phyloP scores from a whole-genome alignment of 2,329 filamentous ascomycete species.

The Verticillium longisporum region DNA sequence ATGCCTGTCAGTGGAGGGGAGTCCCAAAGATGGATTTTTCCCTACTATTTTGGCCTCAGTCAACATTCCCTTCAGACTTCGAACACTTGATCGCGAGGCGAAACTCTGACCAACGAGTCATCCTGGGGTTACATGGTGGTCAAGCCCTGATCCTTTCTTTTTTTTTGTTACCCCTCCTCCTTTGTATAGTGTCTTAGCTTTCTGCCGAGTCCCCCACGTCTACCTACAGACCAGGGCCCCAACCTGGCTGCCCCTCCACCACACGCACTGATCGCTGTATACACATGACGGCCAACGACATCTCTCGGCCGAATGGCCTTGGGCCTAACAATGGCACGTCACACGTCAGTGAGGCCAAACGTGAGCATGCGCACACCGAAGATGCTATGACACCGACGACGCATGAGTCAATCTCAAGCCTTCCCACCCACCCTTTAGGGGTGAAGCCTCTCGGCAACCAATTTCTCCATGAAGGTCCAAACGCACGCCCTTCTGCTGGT shows the following conservation, averaged over 20 bases:
- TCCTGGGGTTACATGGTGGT: neutral
- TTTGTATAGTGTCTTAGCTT: neutral
- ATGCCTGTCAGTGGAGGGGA: neutral
- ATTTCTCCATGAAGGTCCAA: conserved; percentile 56
- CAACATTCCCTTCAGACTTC: neutral
- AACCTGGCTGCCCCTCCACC: neutral
- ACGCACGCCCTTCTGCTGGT: conserved; percentile 62
- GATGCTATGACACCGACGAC: neutral
- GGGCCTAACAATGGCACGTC: neutral
- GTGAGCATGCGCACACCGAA: neutral
- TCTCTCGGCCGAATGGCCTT: neutral
- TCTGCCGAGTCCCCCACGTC: neutral
- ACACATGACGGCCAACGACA: neutral
- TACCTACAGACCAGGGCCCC: neutral
- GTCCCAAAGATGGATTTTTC: neutral
- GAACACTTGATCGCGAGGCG: neutral
- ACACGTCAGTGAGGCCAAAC: neutral
- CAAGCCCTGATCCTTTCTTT: neutral
- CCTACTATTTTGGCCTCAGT: neutral
- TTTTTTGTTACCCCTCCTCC: neutral
- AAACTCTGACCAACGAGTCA: neutral
- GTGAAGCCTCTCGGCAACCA: conserved; percentile 86
- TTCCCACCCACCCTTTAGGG: conserved; percentile 66
- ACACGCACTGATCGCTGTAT: neutral
- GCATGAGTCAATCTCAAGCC: neutral